phyloP scores from a whole-genome alignment of 2,329 filamentous ascomycete genomes.

The Macrophomina phaseolina region DNA sequence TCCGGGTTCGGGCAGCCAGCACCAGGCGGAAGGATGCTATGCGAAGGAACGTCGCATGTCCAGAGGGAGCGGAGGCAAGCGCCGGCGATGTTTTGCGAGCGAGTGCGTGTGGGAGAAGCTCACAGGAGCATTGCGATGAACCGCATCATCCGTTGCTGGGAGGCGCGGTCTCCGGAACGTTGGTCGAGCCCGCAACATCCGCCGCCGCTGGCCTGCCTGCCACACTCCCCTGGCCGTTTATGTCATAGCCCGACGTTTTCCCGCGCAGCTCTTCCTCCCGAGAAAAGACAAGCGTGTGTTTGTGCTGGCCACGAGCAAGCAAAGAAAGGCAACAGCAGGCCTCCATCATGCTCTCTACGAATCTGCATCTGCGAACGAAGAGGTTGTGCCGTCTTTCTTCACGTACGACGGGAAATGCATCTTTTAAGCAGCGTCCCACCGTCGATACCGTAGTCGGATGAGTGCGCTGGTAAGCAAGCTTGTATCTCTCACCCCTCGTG shows the following conservation, averaged over 20 bases:
- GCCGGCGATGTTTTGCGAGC: neutral
- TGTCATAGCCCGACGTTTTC: slow-evolving; percentile 8
- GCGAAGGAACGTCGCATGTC: slow-evolving; percentile 16
- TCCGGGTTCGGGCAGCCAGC: slow-evolving; percentile 20
- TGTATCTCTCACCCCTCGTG: no score
- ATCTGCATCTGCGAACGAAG: no score
- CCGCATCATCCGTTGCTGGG: slow-evolving; percentile 14
- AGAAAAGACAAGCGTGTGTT: neutral
- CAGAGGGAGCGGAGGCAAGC: neutral
- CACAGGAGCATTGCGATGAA: slow-evolving; percentile 14
- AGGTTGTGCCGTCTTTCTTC: no score
- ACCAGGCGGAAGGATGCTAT: slow-evolving; percentile 19
- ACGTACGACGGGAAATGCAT: no score
- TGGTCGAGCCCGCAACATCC: slow-evolving; percentile 19
- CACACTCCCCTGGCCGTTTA: slow-evolving; percentile 10
- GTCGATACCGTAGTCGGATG: no score
- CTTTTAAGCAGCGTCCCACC: no score
- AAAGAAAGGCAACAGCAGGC: neutral
- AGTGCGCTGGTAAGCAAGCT: no score
- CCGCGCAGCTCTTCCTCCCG: neutral
- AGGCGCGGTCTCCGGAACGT: slow-evolving; percentile 4
- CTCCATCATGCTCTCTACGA: no score
- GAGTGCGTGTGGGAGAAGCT: slow-evolving; percentile 1
- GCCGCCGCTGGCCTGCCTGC: neutral
- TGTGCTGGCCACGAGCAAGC: neutral